Evolutionary conservation across 2,329 filamentous ascomycete species (phyloP).

Genomic region (Sporothrix brunneoviolacea): DNA sequence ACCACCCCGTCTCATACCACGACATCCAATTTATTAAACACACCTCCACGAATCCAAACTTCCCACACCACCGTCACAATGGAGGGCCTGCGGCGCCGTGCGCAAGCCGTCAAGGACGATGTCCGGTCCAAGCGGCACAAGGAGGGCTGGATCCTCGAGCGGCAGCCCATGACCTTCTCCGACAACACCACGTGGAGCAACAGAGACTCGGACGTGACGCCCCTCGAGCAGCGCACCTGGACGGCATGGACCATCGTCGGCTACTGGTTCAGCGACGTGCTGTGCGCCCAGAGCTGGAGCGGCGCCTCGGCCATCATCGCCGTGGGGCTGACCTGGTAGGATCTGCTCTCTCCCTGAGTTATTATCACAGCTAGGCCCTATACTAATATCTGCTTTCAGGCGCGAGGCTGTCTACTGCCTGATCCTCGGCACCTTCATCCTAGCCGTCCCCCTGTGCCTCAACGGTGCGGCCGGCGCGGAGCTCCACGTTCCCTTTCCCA

Average conservation of each 20-base stretch:
- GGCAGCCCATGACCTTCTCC: conserved; percentile 32
- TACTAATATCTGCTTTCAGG: too few species aligned
- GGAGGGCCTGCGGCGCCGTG: conserved; percentile 1
- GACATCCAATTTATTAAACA: too few species aligned
- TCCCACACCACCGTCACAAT: not conserved
- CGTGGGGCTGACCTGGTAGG: conserved; percentile 37
- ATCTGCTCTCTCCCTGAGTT: too few species aligned
- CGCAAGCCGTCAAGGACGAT: conserved; percentile 23
- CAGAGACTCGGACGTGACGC: conserved; percentile 38
- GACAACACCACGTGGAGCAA: conserved; percentile 35
- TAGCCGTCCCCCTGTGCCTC: conserved; percentile 43
- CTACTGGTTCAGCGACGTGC: conserved; percentile 40
- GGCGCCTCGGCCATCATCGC: conserved; percentile 40
- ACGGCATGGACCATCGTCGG: conserved; percentile 27
- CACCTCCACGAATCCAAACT: not conserved
- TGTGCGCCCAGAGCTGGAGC: conserved; percentile 39
- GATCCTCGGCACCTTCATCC: conserved; percentile 51
- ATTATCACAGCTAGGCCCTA: too few species aligned
- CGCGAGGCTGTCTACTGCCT: conserved; percentile 42
- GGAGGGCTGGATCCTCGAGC: conserved; percentile 35
- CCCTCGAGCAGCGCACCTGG: conserved; percentile 39
- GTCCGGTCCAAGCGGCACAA: conserved; percentile 28
- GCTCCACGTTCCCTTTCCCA: conserved; percentile 39
- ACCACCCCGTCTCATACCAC: too few species aligned
- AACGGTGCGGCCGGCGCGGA: conserved; percentile 39